A percentile compares a stretch with the other conserved stretches of the same genome.
Conservation (phyloP, 73 alveolate genomes). For the Tetrahymena borealis region DNA sequence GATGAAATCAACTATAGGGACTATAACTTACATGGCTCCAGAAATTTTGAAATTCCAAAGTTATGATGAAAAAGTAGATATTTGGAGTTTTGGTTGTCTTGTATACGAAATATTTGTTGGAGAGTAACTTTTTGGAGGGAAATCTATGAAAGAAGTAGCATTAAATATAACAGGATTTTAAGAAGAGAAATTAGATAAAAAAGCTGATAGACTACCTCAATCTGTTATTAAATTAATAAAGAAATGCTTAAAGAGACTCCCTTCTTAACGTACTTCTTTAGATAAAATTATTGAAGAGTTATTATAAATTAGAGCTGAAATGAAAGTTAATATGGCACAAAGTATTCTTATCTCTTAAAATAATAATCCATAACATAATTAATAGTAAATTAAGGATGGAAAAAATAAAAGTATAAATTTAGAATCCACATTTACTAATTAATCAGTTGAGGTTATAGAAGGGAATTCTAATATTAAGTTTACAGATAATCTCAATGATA, state of each 20-base stretch:
- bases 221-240: background rate
- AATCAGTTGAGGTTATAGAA: background rate
- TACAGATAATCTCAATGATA: background rate
- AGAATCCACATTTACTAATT: background rate
- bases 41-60: background rate
- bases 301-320: background rate
- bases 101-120: background rate
- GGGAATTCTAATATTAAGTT: background rate
- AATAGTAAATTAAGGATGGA: background rate
- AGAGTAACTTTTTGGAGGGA: background rate
- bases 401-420: too few species aligned
- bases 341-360: background rate
- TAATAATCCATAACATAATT: background rate
- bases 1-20: background rate
- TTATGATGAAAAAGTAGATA: background rate
- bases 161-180: background rate
- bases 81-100: background rate
- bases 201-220: background rate
- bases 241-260: background rate
- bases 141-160: background rate
- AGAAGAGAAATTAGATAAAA: background rate
- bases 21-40: background rate
- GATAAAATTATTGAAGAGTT: background rate
- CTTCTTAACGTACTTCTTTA: background rate
- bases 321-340: background rate